Evolutionary conservation across 495 filamentous ascomycete genomes (phyloP), one percentile per base, ranked within the genome.

Genomic region (Beverwykella pulmonaria): DNA sequence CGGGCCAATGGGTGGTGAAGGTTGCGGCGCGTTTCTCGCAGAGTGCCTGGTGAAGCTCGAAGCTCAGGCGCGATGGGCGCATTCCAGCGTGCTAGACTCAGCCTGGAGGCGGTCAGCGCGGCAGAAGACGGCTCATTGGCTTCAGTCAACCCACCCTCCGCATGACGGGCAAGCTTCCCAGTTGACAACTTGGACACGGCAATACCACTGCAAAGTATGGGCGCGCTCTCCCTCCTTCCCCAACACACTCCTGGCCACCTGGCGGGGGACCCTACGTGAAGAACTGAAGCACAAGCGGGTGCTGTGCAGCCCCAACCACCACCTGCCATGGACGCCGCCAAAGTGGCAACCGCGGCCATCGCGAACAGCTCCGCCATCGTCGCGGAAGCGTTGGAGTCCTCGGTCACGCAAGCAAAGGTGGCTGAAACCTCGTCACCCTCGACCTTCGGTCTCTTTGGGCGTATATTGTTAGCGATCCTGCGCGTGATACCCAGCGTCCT

Each of bases 401-500:
- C 67, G 9, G 27, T 49, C 1, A 4, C 62, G 36, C 32, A 53
- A 7, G 34, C 60, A 0, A 54, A 66, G 20, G 30, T 59, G 6
- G 29, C 44, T 29, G 63, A 69, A 20, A 22, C 30, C 19, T 26
- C 67, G 12, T 39, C 67, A 30, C 50, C 68, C 1, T 74, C 74
- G 7, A 60, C 68, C 15, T 67, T 77, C 52, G 75, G 75, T 17
- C 56, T 79, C 39, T 69, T 79, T 10, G 75, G 64, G 52, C 68
- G 74, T 68, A 56, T 72, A 61, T 36, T 84, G 58, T 60, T 88
- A 23, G 58, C 79, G 71, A 68, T 87, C 48, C 78, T 88, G 54
- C 83, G 82, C 67, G 75, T 88, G 14, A 79, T 97, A 36, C 93
- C 94, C 32, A 84, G 83, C 48, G 78, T 92, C 7, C 77, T 97